Percentiles rank a stretch among this genome's conserved stretches.
Conservation (phyloP, 148 eudicot genomes). For the Pouteria glomerata region DNA sequence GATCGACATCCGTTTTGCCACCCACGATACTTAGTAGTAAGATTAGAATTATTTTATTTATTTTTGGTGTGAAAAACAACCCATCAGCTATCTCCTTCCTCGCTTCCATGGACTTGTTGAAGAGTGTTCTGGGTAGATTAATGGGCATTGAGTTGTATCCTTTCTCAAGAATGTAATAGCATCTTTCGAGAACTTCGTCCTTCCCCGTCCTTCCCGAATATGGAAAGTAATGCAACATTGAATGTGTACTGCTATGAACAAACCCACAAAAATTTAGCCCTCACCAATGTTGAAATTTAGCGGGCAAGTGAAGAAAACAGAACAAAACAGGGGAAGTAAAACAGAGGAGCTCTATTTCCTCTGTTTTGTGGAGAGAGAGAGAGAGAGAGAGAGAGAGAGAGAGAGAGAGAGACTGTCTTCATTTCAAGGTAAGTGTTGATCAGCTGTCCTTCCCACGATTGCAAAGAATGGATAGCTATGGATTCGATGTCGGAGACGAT, state of each 20-base stretch:
- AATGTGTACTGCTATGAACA: slow-evolving; percentile 66
- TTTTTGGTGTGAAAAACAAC: too few relatives aligned
- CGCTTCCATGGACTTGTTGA: slow-evolving; percentile 88
- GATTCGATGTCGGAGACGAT: slow-evolving; percentile 57
- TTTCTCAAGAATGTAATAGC: slow-evolving; percentile 74
- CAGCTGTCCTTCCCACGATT: slow-evolving; percentile 40
- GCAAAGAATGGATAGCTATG: slow-evolving; percentile 41
- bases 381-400: too few relatives aligned
- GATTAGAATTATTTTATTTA: too few relatives aligned
- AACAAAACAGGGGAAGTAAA: slow-evolving; percentile 13
- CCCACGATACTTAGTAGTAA: too few relatives aligned
- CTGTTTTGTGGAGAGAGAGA: slow-evolving; percentile 7
- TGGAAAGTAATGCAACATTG: slow-evolving; percentile 87
- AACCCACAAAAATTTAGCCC: too few relatives aligned
- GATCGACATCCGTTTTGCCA: too few relatives aligned
- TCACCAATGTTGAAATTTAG: too few relatives aligned
- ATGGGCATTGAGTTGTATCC: slow-evolving; percentile 97
- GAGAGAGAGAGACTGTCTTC: slow-evolving; percentile 54
- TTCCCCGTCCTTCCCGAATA: slow-evolving; percentile 79
- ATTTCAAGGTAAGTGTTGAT: slow-evolving; percentile 83
- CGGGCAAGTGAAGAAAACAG: not conserved
- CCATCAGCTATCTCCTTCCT: slow-evolving; percentile 69
- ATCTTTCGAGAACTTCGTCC: slow-evolving; percentile 78
- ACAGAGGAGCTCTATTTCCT: slow-evolving; percentile 29
- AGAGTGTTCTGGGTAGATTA: slow-evolving; percentile 84